Percentiles rank a stretch among this genome's conserved stretches.
These are phyloP conservation scores for Circinella umbellata DNA, from an alignment of 371 early-diverging fungal species.

Conservation along the genomic window DNA sequence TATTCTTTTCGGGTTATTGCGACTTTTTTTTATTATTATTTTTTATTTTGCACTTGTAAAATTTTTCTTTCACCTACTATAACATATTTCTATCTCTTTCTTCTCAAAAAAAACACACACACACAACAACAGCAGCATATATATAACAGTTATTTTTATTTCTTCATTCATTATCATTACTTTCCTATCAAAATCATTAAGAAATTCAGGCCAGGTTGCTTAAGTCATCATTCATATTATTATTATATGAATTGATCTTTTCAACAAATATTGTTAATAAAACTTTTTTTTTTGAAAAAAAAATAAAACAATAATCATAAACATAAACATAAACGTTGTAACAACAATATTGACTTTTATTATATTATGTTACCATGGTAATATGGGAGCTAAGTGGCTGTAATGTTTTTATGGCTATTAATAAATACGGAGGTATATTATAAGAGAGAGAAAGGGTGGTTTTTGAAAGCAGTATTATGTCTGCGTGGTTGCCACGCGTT, in stretches of 20 bases:
- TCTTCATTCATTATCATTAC: not conserved
- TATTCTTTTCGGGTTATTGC: not conserved
- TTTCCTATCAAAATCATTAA: not conserved
- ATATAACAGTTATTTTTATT: not conserved
- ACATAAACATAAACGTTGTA: too few relatives aligned
- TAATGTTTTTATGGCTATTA: too few relatives aligned
- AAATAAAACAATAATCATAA: too few relatives aligned
- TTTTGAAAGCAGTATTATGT: not conserved
- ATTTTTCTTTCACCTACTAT: not conserved
- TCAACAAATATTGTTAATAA: not conserved
- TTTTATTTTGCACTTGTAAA: not conserved
- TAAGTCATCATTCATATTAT: not conserved
- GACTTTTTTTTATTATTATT: not conserved
- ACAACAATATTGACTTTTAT: too few relatives aligned
- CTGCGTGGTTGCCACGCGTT: too few relatives aligned
- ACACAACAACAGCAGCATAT: not conserved
- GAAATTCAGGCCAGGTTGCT: constrained; percentile 7
- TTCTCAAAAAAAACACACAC: not conserved
- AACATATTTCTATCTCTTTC: not conserved
- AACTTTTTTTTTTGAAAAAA: too few relatives aligned
- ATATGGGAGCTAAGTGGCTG: too few relatives aligned
- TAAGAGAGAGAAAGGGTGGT: too few relatives aligned
- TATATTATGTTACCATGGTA: too few relatives aligned
- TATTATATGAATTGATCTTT: not conserved
- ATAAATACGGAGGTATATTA: too few relatives aligned